A percentile compares a stretch with the other conserved stretches of the same genome.
These are phyloP conservation scores for Gynandropsis gynandra DNA, from an alignment of 345 rosid species.

Conservation along the genomic window DNA sequence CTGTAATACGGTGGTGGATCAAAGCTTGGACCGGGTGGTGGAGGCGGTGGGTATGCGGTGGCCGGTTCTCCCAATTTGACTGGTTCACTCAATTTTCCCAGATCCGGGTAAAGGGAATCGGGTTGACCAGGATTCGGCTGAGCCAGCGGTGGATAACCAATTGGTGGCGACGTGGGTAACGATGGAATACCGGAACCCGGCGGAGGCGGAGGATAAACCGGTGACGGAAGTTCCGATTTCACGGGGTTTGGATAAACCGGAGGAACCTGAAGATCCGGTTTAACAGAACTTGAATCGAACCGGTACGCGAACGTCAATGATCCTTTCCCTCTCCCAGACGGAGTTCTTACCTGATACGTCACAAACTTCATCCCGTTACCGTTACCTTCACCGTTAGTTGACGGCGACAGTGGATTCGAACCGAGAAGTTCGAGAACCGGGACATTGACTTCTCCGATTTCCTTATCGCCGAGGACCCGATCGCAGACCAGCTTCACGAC, in stretches of 20 bases:
- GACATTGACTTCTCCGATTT: slow-evolving; percentile 63
- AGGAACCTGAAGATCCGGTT: slow-evolving; percentile 19
- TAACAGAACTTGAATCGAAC: slow-evolving; percentile 29
- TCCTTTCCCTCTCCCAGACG: slow-evolving; percentile 70
- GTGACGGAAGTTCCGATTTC: slow-evolving; percentile 1
- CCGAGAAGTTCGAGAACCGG: slow-evolving; percentile 59
- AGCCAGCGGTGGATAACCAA: slow-evolving; percentile 24
- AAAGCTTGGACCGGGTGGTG: neutral
- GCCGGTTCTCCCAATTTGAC: slow-evolving; percentile 16
- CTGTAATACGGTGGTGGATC: slow-evolving; percentile 19
- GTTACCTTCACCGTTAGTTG: slow-evolving; percentile 21
- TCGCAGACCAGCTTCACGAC: slow-evolving; percentile 56
- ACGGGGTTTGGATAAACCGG: slow-evolving; percentile 26
- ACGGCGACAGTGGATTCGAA: slow-evolving; percentile 3
- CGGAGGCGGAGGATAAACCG: slow-evolving; percentile 16
- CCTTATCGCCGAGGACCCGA: slow-evolving; percentile 61
- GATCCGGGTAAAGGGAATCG: slow-evolving; percentile 10
- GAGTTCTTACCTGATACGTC: slow-evolving; percentile 56
- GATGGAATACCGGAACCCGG: slow-evolving; percentile 26
- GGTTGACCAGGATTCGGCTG: slow-evolving; percentile 20
- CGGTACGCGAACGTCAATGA: slow-evolving; percentile 54
- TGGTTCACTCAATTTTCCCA: neutral
- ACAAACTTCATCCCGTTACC: slow-evolving; percentile 34
- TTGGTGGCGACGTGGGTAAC: slow-evolving; percentile 19
- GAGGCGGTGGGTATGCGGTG: slow-evolving; percentile 16